These are phyloP conservation scores for Glomus cerebriforme DNA, from an alignment of 192 early-diverging fungal species.

Conservation along the genomic window DNA sequence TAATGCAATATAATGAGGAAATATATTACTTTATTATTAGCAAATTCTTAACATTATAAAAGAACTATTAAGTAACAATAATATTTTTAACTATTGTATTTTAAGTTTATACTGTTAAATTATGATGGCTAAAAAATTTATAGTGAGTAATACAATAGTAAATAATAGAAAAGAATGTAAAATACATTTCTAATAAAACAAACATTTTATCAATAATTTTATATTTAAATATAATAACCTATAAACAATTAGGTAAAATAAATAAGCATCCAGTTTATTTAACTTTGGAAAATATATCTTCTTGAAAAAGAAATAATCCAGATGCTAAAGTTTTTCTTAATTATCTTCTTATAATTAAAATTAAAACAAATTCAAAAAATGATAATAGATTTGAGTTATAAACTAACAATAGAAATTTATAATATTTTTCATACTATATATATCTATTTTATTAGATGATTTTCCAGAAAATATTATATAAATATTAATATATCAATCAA, in stretches of 20 bases:
- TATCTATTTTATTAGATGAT: conserved; percentile 3
- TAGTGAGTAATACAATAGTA: neutral
- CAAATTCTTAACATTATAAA: neutral
- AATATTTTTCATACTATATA: neutral
- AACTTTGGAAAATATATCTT: neutral
- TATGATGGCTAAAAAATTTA: neutral
- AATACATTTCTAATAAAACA: neutral
- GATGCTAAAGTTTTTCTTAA: neutral
- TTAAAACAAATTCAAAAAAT: neutral
- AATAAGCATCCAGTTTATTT: neutral
- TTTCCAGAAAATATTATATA: neutral
- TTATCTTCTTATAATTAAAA: neutral
- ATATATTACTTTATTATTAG: neutral
- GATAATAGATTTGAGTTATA: neutral
- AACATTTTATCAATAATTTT: conserved; percentile 12
- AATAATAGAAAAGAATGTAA: neutral
- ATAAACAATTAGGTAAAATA: neutral
- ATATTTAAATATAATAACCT: neutral
- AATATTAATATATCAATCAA: neutral
- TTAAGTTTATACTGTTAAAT: neutral
- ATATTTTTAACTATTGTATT: conserved; percentile 1
- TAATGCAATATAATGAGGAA: neutral
- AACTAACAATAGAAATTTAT: neutral
- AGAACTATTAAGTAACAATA: neutral
- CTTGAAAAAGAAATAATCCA: neutral